These are phyloP conservation scores for Rhodotorula sp. DNA, from an alignment of 1,284 basidiomycete species.

Conservation along the genomic window DNA sequence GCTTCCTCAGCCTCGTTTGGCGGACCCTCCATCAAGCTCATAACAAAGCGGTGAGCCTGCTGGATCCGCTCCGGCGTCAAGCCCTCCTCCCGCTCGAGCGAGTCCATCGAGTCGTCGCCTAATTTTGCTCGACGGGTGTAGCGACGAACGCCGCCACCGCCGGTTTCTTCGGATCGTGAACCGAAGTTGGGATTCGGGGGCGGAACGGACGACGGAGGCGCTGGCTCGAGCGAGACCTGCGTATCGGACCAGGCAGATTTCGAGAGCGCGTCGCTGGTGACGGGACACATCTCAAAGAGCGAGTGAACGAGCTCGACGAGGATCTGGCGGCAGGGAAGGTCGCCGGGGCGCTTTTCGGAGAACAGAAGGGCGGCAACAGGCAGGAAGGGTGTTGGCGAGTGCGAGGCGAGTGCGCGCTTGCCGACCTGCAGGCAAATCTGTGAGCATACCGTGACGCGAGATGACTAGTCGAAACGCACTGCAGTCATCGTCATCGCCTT, in stretches of 20 bases:
- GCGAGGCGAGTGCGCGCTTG: slow-evolving; percentile 67
- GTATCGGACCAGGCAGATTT: slow-evolving; percentile 56
- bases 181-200: background rate
- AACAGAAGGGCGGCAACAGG: slow-evolving; percentile 81
- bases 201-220: slow-evolving; percentile 60
- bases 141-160: slow-evolving; percentile 16
- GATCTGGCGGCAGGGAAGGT: slow-evolving; percentile 81
- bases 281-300: slow-evolving; percentile 74
- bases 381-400: slow-evolving; percentile 79
- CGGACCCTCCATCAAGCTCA: slow-evolving; percentile 47
- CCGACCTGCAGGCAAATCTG: slow-evolving; percentile 45
- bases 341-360: slow-evolving; percentile 96
- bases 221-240: slow-evolving; percentile 17
- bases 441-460: background rate
- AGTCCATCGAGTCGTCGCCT: slow-evolving; percentile 5
- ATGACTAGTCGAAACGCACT: slow-evolving; percentile 58
- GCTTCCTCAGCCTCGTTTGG: slow-evolving; percentile 48
- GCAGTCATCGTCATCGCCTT: slow-evolving; percentile 88
- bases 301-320: slow-evolving; percentile 80
- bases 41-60: slow-evolving; percentile 40
- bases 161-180: slow-evolving; percentile 56
- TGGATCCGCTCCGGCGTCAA: slow-evolving; percentile 20
- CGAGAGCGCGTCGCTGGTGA: slow-evolving; percentile 45
- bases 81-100: slow-evolving; percentile 24
- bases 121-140: slow-evolving; percentile 33